A percentile compares a stretch with the other conserved stretches of the same genome.
These are phyloP conservation scores for Zygosaccharomyces kombuchaensis DNA, from an alignment of 805 yeast species.

Conservation along the genomic window DNA sequence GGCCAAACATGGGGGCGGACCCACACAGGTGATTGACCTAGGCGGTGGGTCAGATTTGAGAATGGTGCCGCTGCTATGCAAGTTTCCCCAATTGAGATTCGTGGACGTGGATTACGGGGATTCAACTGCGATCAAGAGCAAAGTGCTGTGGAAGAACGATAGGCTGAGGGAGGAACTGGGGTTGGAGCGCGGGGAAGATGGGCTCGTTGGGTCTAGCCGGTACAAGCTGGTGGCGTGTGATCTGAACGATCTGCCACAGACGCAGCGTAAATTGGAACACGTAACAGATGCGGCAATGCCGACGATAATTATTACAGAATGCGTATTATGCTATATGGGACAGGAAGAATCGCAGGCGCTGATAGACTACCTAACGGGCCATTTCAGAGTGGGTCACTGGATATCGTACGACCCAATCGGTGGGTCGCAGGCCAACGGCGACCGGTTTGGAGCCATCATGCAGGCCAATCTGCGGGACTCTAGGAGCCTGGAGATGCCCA, in stretches of 20 bases:
- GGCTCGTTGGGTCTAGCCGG: constrained; percentile 15
- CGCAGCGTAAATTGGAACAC: constrained; percentile 26
- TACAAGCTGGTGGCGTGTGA: constrained; percentile 35
- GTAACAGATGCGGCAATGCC: constrained; percentile 33
- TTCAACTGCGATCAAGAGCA: constrained; percentile 42
- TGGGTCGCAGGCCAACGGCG: constrained; percentile 39
- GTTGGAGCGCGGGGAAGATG: constrained; percentile 20
- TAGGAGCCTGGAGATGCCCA: constrained; percentile 44
- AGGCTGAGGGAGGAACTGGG: constrained; percentile 7
- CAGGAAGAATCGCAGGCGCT: constrained; percentile 40
- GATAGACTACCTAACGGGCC: constrained; percentile 33
- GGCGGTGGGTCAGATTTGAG: constrained; percentile 69
- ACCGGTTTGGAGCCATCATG: constrained; percentile 52
- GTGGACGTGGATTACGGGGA: constrained; percentile 51
- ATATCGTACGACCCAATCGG: constrained; percentile 60
- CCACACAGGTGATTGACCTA: constrained; percentile 55
- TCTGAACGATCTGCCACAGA: constrained; percentile 29
- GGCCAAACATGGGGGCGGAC: constrained; percentile 6
- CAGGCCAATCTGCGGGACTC: constrained; percentile 45
- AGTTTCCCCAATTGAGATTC: constrained; percentile 32
- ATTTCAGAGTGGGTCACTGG: constrained; percentile 26
- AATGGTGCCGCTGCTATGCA: constrained; percentile 37
- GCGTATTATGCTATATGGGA: constrained; percentile 51
- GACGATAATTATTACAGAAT: constrained; percentile 52
- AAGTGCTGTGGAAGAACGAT: constrained; percentile 13